phyloP scores from a whole-genome alignment of 352 stramenopile species.

The Pythium phragmitis region DNA sequence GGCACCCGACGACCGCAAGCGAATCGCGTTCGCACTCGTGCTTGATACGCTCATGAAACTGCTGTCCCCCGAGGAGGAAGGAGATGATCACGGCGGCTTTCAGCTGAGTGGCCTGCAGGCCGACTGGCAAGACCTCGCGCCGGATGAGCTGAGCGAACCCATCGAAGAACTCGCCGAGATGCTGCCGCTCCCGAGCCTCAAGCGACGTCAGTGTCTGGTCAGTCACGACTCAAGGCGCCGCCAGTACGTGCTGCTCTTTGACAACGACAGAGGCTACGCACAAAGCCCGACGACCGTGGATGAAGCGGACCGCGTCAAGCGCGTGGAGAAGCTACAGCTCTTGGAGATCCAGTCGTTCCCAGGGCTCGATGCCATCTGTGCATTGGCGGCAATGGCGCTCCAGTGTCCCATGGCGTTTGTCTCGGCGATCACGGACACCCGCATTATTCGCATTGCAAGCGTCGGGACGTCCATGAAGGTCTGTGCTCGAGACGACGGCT shows the following conservation, averaged over 20 bases:
- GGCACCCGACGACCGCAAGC: neutral
- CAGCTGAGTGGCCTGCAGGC: neutral
- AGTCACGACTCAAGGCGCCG: slow-evolving; percentile 11
- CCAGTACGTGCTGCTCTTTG: slow-evolving; percentile 20
- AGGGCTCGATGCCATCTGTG: slow-evolving; percentile 16
- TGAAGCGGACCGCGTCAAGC: slow-evolving; percentile 11
- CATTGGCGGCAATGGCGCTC: slow-evolving; percentile 4
- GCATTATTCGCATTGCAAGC: neutral
- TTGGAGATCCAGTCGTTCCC: neutral
- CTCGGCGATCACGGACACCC: neutral
- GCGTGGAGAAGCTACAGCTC: slow-evolving; percentile 8
- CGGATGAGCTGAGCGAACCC: slow-evolving; percentile 9
- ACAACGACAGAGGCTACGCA: slow-evolving; percentile 10
- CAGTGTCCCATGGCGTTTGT: slow-evolving; percentile 15
- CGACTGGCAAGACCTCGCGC: slow-evolving; percentile 1
- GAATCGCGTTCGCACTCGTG: slow-evolving; percentile 1
- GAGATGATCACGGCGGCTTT: neutral
- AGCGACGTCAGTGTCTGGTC: slow-evolving; percentile 2
- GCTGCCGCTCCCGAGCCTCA: slow-evolving; percentile 4
- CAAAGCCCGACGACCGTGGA: slow-evolving; percentile 10
- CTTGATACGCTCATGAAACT: slow-evolving; percentile 10
- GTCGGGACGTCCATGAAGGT: neutral
- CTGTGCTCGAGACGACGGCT: slow-evolving; percentile 17
- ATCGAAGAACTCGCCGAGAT: slow-evolving; percentile 17
- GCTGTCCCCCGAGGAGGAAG: slow-evolving; percentile 1